phyloP scores from a whole-genome alignment of 2,329 filamentous ascomycete genomes.

The Xylaria sp. region DNA sequence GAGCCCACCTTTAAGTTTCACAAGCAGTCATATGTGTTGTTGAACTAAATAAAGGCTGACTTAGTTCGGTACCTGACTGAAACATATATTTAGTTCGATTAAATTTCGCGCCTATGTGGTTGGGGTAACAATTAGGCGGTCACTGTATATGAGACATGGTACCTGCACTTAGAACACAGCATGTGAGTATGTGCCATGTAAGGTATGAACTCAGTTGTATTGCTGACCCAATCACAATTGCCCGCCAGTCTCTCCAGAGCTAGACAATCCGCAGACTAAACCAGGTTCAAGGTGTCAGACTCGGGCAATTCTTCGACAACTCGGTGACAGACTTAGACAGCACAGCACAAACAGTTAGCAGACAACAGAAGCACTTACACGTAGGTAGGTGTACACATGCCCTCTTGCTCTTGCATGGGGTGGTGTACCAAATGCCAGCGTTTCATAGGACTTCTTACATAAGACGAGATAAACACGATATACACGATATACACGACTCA shows the following conservation, averaged over 20 bases:
- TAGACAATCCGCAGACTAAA: slow-evolving; percentile 19
- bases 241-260: slow-evolving; percentile 9
- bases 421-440: slow-evolving; percentile 3
- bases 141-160: slow-evolving; percentile 9
- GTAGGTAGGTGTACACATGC: background rate
- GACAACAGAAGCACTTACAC: background rate
- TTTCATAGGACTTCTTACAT: slow-evolving; percentile 26
- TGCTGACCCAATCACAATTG: slow-evolving; percentile 23
- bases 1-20: background rate
- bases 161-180: background rate
- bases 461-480: slow-evolving; percentile 21
- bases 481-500: slow-evolving; percentile 9
- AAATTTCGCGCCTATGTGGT: background rate
- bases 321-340: slow-evolving; percentile 18
- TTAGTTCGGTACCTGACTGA: background rate
- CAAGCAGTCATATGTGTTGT: background rate
- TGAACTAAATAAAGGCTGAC: background rate
- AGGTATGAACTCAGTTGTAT: background rate
- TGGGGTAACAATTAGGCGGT: slow-evolving; percentile 8
- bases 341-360: no score
- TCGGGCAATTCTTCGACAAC: slow-evolving; percentile 28
- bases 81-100: background rate
- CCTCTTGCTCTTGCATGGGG: slow-evolving; percentile 5
- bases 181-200: no score
- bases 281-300: slow-evolving; percentile 29